Conservation (phyloP, 371 early-diverging fungal genomes). For the Sporodiniella umbellata region DNA sequence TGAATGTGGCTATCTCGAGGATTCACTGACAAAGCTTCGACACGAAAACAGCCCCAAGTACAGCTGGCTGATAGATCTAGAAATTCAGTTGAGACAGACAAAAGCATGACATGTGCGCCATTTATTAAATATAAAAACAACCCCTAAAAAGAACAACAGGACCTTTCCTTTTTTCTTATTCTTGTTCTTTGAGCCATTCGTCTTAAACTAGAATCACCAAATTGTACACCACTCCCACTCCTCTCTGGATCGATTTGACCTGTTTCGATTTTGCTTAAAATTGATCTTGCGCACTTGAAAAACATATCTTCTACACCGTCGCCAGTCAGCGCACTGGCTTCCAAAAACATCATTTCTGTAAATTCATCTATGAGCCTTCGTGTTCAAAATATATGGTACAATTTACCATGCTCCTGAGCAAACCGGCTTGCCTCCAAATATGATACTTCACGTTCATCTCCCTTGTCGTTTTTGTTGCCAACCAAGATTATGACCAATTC, state of each 20-base stretch:
- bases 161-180: constrained; percentile 48
- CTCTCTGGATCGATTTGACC: constrained; percentile 65
- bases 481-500: constrained; percentile 66
- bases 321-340: constrained; percentile 59
- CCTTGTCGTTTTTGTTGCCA: constrained; percentile 70
- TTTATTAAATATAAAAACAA: constrained; percentile 35
- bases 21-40: too few species aligned
- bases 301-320: constrained; percentile 63
- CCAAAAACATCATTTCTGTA: constrained; percentile 61
- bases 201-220: constrained; percentile 59
- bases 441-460: constrained; percentile 59
- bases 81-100: too few species aligned
- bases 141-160: constrained; percentile 46
- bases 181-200: constrained; percentile 61
- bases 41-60: too few species aligned
- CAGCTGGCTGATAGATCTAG: too few species aligned
- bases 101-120: background rate
- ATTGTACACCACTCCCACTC: constrained; percentile 62
- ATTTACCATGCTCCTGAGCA: constrained; percentile 66
- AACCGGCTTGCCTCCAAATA: constrained; percentile 67
- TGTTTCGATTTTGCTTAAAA: constrained; percentile 60
- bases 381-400: too few species aligned
- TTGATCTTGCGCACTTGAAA: constrained; percentile 59
- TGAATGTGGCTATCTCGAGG: too few species aligned
- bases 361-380: too few species aligned